Conservation (phyloP, 106 monocot genomes). For the Acorus gramineus region DNA sequence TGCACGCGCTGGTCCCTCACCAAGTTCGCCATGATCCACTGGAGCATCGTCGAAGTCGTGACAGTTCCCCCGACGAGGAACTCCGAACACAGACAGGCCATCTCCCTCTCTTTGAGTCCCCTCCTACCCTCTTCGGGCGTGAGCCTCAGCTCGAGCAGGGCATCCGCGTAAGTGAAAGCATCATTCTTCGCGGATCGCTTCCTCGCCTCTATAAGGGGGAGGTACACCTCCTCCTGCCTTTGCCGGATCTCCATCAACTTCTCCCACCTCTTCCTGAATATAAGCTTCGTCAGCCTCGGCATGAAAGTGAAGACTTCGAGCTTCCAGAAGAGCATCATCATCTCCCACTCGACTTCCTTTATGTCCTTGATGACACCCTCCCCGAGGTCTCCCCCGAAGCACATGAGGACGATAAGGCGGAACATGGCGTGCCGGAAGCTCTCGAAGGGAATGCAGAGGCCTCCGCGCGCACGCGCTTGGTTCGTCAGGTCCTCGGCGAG, state of each 20-base stretch:
- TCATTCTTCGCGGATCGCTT: background rate
- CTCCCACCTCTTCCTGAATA: slow-evolving; percentile 7
- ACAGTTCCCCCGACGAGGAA: slow-evolving; percentile 15
- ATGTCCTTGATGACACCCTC: slow-evolving; percentile 6
- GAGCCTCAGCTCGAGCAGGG: slow-evolving; percentile 9
- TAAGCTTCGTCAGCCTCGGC: background rate
- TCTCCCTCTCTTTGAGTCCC: slow-evolving; percentile 13
- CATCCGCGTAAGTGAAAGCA: slow-evolving; percentile 6
- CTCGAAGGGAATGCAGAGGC: background rate
- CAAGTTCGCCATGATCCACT: slow-evolving; percentile 22
- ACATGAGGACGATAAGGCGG: slow-evolving; percentile 11
- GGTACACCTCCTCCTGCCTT: slow-evolving; percentile 4
- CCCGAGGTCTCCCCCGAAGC: slow-evolving; percentile 14
- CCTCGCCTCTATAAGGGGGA: slow-evolving; percentile 9
- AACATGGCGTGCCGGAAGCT: slow-evolving; percentile 13
- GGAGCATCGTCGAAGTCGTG: slow-evolving; percentile 14
- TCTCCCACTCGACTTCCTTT: background rate
- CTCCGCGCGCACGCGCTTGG: background rate
- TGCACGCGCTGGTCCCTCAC: slow-evolving; percentile 13
- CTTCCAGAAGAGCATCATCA: background rate
- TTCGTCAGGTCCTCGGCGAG: background rate
- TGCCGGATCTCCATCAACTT: background rate
- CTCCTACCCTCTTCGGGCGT: slow-evolving; percentile 6
- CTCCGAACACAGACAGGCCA: slow-evolving; percentile 11
- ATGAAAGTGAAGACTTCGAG: slow-evolving; percentile 3